phyloP scores from a whole-genome alignment of 768 basidiomycete genomes.

The Agaricus sinodeliciosus region DNA sequence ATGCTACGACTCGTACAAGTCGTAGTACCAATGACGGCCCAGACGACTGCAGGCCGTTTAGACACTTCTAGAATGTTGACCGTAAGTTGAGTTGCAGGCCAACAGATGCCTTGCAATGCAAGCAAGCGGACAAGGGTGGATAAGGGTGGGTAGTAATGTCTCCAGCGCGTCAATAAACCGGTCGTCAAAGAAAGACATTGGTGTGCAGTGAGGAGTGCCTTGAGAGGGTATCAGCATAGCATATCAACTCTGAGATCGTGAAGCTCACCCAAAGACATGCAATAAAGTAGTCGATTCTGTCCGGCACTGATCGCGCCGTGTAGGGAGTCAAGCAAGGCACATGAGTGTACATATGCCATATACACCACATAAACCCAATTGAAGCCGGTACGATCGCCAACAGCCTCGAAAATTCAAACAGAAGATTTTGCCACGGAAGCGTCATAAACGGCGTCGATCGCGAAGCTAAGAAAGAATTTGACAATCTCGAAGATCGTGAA shows the following conservation, averaged over 20 bases:
- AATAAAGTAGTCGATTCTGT: constrained; percentile 58
- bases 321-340: constrained; percentile 8
- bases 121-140: constrained; percentile 88
- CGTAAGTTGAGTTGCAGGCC: constrained; percentile 88
- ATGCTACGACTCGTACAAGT: constrained; percentile 79
- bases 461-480: constrained; percentile 1
- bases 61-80: constrained; percentile 65
- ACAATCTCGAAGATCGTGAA: background rate
- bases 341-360: constrained; percentile 39
- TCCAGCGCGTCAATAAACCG: constrained; percentile 86
- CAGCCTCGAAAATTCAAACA: constrained; percentile 66
- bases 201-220: constrained; percentile 82
- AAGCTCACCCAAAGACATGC: constrained; percentile 64
- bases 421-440: constrained; percentile 29
- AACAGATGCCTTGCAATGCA: constrained; percentile 92
- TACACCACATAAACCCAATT: constrained; percentile 56
- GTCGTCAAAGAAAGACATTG: constrained; percentile 87
- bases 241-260: background rate
- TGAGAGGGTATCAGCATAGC: constrained; percentile 8
- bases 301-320: constrained; percentile 37
- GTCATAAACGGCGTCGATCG: constrained; percentile 33
- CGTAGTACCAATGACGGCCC: constrained; percentile 87
- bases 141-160: constrained; percentile 81
- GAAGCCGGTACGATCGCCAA: constrained; percentile 69
- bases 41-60: constrained; percentile 73